Evolutionary conservation across 2,329 filamentous ascomycete genomes (phyloP), one percentile per base, ranked within the genome.

Genomic region (Ploettnerulaceae sp.): DNA sequence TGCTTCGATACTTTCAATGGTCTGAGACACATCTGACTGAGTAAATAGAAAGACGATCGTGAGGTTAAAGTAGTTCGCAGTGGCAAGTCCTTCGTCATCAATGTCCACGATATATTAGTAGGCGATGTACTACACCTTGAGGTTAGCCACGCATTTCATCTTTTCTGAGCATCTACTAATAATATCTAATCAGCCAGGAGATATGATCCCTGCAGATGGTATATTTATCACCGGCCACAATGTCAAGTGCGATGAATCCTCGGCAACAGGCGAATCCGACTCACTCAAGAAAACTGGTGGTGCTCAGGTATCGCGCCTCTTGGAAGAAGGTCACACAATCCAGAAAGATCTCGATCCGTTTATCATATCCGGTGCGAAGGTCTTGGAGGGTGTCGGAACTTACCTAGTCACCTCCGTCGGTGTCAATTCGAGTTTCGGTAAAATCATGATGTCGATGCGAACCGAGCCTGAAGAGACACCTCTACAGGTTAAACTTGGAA

Each of bases 401-500:
- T 90, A 88, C 64, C 64, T 91, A 41, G 84, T 89, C 45, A 88
- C 84, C 1, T 78, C 85, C 3, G 81, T 83, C 14, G 86, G 86
- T 53, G 73, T 84, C 28, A 76, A 90, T 64, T 87, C 85, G 1
- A 84, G 78, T 24, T 82, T 86, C 58, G 86, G 86, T 45, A 86
- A 86, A 58, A 89, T 82, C 2, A 76, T 90, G 69, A 84, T 90
- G 76, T 86, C 85, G 25, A 69, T 90, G 9, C 79, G 84, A 52
- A 83, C 87, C 55, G 83, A 88, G 51, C 80, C 82, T 46, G 82
- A 90, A 60, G 84, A 86, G 18, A 91, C 86, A 1, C 87, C 86
- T 3, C 66, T 91, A 7, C 87, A 91, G 64, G 81, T 76, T 3
- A 90, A 89, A 65, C 71, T 91, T 47, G 88, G 89, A 54, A 72